Percentiles rank a stretch among this genome's conserved stretches.
Evolutionary conservation across 2,329 filamentous ascomycete species (phyloP).

Genomic region (Clonostachys chloroleuca): DNA sequence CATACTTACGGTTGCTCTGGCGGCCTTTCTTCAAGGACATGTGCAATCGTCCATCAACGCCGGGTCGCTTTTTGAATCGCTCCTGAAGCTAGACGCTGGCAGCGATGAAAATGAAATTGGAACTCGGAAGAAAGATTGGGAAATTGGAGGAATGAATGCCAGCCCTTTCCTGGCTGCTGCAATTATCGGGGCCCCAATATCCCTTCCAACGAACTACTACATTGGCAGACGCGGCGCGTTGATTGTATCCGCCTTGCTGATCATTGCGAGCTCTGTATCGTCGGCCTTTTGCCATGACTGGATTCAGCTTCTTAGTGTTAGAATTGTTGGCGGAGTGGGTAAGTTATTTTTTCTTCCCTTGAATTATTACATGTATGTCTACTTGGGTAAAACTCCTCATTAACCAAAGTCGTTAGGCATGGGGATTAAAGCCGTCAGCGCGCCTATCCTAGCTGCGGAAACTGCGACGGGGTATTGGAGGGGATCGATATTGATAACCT

Average conservation of each 20-base stretch:
- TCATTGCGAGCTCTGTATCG: conserved; percentile 28
- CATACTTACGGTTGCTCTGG: conserved; percentile 30
- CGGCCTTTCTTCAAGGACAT: conserved; percentile 35
- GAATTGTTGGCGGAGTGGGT: conserved; percentile 23
- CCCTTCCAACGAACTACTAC: conserved; percentile 28
- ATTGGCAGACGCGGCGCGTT: conserved; percentile 31
- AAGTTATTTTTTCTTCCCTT: not conserved
- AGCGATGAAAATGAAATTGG: not conserved
- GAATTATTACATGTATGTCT: not conserved
- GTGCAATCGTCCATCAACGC: conserved; percentile 35
- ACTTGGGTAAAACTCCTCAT: not conserved
- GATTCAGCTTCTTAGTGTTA: conserved; percentile 17
- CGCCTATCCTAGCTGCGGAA: conserved; percentile 29
- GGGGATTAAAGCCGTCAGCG: conserved; percentile 31
- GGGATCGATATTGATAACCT: conserved; percentile 10
- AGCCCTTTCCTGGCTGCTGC: conserved; percentile 29
- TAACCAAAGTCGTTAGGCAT: conserved; percentile 15
- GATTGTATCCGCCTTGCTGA: conserved; percentile 26
- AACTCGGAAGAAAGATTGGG: conserved; percentile 15
- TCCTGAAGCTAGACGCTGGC: not conserved
- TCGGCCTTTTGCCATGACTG: conserved; percentile 21
- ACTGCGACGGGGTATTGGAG: conserved; percentile 28
- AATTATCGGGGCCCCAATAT: conserved; percentile 24
- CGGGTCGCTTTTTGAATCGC: conserved; percentile 19
- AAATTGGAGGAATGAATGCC: conserved; percentile 24